Evolutionary conservation across 2,329 filamentous ascomycete species (phyloP).

Genomic region (Sclerotinia borealis): DNA sequence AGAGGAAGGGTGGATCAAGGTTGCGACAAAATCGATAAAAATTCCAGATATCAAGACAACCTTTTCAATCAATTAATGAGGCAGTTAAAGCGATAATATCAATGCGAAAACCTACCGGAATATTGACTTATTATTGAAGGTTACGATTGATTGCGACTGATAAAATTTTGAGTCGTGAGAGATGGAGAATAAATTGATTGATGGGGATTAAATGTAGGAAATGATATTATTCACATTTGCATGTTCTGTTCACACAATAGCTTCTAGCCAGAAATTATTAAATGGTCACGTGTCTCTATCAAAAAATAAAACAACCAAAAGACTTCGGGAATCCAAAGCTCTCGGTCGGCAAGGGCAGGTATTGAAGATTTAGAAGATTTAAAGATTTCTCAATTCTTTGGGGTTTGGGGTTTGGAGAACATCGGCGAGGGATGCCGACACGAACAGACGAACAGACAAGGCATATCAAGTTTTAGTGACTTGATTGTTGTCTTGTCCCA

Average conservation of each 20-base stretch:
- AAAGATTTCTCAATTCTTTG: neutral
- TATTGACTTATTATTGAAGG: neutral
- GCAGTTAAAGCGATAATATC: neutral
- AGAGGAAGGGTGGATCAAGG: constrained; percentile 5
- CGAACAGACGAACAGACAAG: too few relatives aligned
- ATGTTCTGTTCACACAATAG: neutral
- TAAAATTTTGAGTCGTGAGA: neutral
- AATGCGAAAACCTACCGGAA: neutral
- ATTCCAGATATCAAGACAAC: neutral
- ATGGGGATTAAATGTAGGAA: neutral
- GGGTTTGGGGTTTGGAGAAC: neutral
- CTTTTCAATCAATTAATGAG: neutral
- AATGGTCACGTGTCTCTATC: neutral
- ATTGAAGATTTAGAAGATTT: neutral
- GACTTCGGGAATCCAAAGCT: neutral
- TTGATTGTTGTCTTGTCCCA: neutral
- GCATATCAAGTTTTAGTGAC: too few relatives aligned
- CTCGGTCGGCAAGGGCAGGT: neutral
- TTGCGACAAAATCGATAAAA: neutral
- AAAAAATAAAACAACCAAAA: neutral
- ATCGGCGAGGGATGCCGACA: neutral
- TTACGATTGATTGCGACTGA: neutral
- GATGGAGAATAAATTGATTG: neutral
- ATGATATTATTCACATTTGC: constrained; percentile 3
- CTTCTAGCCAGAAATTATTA: neutral